These are phyloP conservation scores for Cladophialophora exuberans DNA, from an alignment of 2,329 filamentous ascomycete species.

Conservation along the genomic window DNA sequence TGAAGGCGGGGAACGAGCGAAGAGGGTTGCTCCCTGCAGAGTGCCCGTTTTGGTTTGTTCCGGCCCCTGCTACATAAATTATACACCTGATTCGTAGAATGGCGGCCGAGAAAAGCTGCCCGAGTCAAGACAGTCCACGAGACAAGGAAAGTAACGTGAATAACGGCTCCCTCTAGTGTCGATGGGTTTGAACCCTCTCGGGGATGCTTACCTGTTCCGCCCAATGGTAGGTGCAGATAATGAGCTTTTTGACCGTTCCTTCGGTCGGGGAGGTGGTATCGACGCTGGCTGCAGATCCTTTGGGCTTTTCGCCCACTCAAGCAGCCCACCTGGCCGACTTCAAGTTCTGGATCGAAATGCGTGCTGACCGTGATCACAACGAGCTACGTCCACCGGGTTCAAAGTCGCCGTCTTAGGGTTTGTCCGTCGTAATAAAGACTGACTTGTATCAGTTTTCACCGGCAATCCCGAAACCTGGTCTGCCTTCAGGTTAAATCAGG, in stretches of 20 bases:
- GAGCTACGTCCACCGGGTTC: too few relatives aligned
- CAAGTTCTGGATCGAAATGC: not conserved
- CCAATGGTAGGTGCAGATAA: slow-evolving; percentile 13
- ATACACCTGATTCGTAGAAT: slow-evolving; percentile 7
- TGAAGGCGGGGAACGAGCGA: slow-evolving; percentile 15
- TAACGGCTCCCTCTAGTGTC: slow-evolving; percentile 16
- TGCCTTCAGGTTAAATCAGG: too few relatives aligned
- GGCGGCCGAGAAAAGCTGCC: not conserved
- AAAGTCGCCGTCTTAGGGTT: too few relatives aligned
- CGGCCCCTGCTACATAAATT: not conserved
- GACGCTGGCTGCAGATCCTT: slow-evolving; percentile 21
- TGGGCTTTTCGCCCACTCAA: slow-evolving; percentile 2
- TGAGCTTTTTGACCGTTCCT: not conserved
- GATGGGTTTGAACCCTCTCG: slow-evolving; percentile 9
- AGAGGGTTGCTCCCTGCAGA: slow-evolving; percentile 2
- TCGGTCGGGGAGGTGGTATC: slow-evolving; percentile 9
- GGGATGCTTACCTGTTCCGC: slow-evolving; percentile 1
- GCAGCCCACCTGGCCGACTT: slow-evolving; percentile 1
- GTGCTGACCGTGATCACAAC: too few relatives aligned
- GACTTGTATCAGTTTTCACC: too few relatives aligned
- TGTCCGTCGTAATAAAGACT: too few relatives aligned
- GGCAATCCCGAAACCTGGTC: too few relatives aligned
- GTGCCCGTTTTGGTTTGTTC: slow-evolving; percentile 2
- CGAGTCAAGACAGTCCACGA: slow-evolving; percentile 1
- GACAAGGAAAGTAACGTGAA: slow-evolving; percentile 4